These are phyloP conservation scores for Pelargonium australe DNA, from an alignment of 441 rosid genomes.

Conservation along the genomic window DNA sequence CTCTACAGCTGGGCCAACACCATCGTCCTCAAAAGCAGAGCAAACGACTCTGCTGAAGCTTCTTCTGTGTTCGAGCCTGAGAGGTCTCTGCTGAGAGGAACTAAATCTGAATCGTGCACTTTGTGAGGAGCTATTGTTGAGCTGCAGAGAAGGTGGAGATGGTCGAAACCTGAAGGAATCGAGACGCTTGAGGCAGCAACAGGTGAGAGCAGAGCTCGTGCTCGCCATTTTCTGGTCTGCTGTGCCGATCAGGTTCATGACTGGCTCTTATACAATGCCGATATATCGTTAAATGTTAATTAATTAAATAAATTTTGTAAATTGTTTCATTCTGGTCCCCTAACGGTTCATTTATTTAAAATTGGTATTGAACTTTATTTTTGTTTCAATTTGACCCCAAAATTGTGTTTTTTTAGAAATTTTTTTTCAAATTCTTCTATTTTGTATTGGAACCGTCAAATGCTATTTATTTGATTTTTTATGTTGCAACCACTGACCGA, in stretches of 20 bases:
- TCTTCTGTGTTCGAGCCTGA: constrained; percentile 14
- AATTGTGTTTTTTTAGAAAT: too few species aligned
- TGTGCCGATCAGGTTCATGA: constrained; percentile 20
- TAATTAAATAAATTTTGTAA: not conserved
- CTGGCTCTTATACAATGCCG: constrained; percentile 24
- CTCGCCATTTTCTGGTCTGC: constrained; percentile 38
- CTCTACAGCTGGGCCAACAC: constrained; percentile 51
- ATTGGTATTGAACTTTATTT: too few species aligned
- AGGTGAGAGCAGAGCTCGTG: constrained; percentile 45
- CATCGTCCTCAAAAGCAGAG: constrained; percentile 46
- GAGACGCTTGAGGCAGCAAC: constrained; percentile 31
- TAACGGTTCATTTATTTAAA: too few species aligned
- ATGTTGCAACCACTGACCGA: too few species aligned
- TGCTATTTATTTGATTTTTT: too few species aligned
- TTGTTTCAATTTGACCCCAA: too few species aligned
- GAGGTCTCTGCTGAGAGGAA: constrained; percentile 21
- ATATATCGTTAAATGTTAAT: not conserved
- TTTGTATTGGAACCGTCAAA: too few species aligned
- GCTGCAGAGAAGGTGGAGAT: constrained; percentile 22
- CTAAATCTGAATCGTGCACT: constrained; percentile 29
- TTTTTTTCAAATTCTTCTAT: too few species aligned
- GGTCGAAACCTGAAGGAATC: constrained; percentile 21
- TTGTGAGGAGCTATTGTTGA: constrained; percentile 24
- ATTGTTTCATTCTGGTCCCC: too few species aligned
- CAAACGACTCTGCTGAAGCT: constrained; percentile 27